Percentiles rank a stretch among this genome's conserved stretches.
These are phyloP conservation scores for Phytophthora brassicae DNA, from an alignment of 352 stramenopile genomes.

Conservation along the genomic window DNA sequence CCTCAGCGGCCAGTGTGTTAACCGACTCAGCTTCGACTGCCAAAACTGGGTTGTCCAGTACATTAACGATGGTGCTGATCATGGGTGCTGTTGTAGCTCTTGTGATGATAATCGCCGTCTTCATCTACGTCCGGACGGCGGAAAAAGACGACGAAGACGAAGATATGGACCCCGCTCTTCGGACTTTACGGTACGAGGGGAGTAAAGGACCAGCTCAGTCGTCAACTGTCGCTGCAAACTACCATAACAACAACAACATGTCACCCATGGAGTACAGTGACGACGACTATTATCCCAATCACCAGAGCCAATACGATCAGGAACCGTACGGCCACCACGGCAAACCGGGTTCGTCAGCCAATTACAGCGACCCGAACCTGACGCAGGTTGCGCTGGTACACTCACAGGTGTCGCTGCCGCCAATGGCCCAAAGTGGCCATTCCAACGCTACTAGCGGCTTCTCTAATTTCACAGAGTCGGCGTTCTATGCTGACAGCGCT, in stretches of 20 bases:
- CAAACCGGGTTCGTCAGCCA: slow-evolving; percentile 16
- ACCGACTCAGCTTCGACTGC: slow-evolving; percentile 33
- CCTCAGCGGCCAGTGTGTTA: slow-evolving; percentile 22
- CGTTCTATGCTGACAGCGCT: slow-evolving; percentile 28
- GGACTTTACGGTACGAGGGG: slow-evolving; percentile 7
- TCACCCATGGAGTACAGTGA: slow-evolving; percentile 30
- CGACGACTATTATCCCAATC: slow-evolving; percentile 19
- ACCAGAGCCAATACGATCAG: slow-evolving; percentile 28
- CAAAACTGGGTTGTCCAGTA: slow-evolving; percentile 24
- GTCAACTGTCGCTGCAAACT: slow-evolving; percentile 36
- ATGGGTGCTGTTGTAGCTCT: slow-evolving; percentile 45
- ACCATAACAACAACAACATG: slow-evolving; percentile 36
- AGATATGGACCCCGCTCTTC: slow-evolving; percentile 31
- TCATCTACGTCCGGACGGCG: slow-evolving; percentile 54
- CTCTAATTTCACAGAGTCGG: slow-evolving; percentile 29
- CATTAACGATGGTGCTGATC: slow-evolving; percentile 45
- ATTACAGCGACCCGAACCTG: slow-evolving; percentile 53
- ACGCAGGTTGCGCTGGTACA: slow-evolving; percentile 54
- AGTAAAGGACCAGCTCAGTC: slow-evolving; percentile 22
- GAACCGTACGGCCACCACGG: slow-evolving; percentile 20
- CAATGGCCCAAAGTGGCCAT: slow-evolving; percentile 35
- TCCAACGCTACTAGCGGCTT: slow-evolving; percentile 31
- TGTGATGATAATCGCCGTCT: slow-evolving; percentile 45
- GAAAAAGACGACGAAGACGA: slow-evolving; percentile 41
- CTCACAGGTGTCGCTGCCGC: slow-evolving; percentile 41